Evolutionary conservation across 1,139 yeast species (phyloP), one percentile per base, ranked within the genome.

Genomic region (Taiozyma sp.): DNA sequence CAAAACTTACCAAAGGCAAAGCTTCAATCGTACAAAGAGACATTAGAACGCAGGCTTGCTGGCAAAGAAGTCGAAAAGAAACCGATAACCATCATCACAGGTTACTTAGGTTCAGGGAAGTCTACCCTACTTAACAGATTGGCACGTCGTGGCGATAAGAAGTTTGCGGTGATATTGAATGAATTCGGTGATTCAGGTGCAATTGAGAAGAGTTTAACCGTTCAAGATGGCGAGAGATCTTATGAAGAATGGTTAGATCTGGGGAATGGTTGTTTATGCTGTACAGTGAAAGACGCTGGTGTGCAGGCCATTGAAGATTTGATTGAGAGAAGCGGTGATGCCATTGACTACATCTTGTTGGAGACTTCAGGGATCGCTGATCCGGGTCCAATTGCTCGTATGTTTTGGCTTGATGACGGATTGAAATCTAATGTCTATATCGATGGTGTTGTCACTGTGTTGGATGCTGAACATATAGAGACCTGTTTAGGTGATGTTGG

Each of bases 311-410:
- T 93, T 53, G 99, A 93, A 66, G 82, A 88, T 54, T 76, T 93
- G 60, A 83, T 93, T 59, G 85, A 82, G 46, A 77, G 83, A 46
- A 79, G 85, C 42, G 85, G 84, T 16, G 85, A 80, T 44, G 77
- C 77, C 50, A 91, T 93, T 53, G 99, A 95, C 66, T 88, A 93
- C 63, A 90, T 93, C 29, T 68, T 93, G 29, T 71, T 95, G 50
- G 99, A 93, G 65, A 95, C 99, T 0, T 89, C 97, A 0, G 99
- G 99, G 0, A 76, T 95, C n/a, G 99, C 99, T 0, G 98, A 93
- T 64, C 99, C 99, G 0, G 97, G 86, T 0, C 98, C 98, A 0
- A 89, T 93, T 39, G 97, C 97, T 9, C 81, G 83, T 58, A 93
- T 93, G 97, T 93, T 93, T 68, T 93, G 99, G 99, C 74, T 91